Evolutionary conservation across 768 basidiomycete species (phyloP).

Genomic region (Suillus alpinus): DNA sequence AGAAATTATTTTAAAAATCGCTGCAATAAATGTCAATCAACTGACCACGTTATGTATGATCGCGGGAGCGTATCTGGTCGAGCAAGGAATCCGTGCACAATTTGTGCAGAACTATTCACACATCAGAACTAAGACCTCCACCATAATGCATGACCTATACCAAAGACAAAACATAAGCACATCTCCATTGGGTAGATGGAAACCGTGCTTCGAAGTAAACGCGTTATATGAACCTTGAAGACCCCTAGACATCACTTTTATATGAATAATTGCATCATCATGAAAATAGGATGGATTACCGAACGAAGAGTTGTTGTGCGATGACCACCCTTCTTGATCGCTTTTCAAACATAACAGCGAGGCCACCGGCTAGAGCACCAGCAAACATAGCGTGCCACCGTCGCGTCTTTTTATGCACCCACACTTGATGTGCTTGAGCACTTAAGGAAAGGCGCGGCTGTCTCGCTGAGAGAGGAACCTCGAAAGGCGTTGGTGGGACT

Average conservation of each 20-base stretch:
- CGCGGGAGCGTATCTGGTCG: slow-evolving; percentile 82
- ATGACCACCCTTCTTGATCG: slow-evolving; percentile 60
- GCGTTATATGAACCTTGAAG: slow-evolving; percentile 88
- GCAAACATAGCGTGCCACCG: slow-evolving; percentile 81
- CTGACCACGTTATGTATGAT: slow-evolving; percentile 74
- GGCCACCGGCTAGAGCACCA: slow-evolving; percentile 68
- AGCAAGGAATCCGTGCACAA: slow-evolving; percentile 74
- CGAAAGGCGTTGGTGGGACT: slow-evolving; percentile 7
- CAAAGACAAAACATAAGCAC: slow-evolving; percentile 76
- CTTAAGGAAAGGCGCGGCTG: slow-evolving; percentile 57
- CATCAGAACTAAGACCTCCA: not conserved
- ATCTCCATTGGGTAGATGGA: slow-evolving; percentile 79
- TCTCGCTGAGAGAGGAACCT: slow-evolving; percentile 28
- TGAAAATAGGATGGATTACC: slow-evolving; percentile 36
- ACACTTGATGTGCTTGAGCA: slow-evolving; percentile 58
- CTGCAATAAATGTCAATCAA: not conserved
- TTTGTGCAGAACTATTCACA: slow-evolving; percentile 69
- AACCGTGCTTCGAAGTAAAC: slow-evolving; percentile 61
- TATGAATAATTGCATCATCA: not conserved
- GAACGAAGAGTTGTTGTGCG: slow-evolving; percentile 86
- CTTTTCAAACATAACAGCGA: slow-evolving; percentile 79
- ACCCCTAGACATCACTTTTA: slow-evolving; percentile 47
- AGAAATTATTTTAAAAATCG: not conserved
- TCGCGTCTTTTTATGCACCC: slow-evolving; percentile 64
- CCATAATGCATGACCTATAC: slow-evolving; percentile 33